Evolutionary conservation across 495 filamentous ascomycete genomes (phyloP).

Genomic region (Massariosphaeria phaeospora): DNA sequence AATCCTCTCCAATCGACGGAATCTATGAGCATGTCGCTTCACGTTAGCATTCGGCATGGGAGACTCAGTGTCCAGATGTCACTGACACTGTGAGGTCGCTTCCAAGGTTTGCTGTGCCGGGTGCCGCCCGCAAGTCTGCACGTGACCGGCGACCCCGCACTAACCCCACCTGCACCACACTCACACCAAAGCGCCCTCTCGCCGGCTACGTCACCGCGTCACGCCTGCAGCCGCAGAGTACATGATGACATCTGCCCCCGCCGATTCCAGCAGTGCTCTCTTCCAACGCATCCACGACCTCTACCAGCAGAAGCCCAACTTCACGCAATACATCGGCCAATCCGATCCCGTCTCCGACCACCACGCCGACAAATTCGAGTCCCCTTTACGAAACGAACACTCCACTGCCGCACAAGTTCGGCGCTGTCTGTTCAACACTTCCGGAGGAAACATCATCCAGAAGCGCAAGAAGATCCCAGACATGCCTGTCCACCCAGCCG

Average conservation of each 20-base stretch:
- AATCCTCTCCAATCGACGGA: no score
- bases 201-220: constrained; percentile 10
- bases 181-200: background rate
- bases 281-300: constrained; percentile 14
- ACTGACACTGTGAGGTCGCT: no score
- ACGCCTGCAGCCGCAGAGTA: background rate
- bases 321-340: background rate
- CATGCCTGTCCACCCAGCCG: constrained; percentile 44
- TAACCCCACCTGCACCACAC: no score
- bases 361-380: no score
- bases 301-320: constrained; percentile 20
- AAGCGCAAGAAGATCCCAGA: constrained; percentile 4
- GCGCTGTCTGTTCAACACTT: no score
- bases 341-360: background rate
- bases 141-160: no score
- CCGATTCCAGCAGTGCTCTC: background rate
- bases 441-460: background rate
- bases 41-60: no score
- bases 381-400: background rate
- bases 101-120: no score
- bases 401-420: background rate
- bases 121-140: no score
- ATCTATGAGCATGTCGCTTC: no score
- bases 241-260: constrained; percentile 2
- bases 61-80: no score